Percentiles rank a stretch among this genome's conserved stretches.
These are phyloP conservation scores for Penicillium sp. DNA, from an alignment of 2,329 filamentous ascomycete species.

Conservation along the genomic window DNA sequence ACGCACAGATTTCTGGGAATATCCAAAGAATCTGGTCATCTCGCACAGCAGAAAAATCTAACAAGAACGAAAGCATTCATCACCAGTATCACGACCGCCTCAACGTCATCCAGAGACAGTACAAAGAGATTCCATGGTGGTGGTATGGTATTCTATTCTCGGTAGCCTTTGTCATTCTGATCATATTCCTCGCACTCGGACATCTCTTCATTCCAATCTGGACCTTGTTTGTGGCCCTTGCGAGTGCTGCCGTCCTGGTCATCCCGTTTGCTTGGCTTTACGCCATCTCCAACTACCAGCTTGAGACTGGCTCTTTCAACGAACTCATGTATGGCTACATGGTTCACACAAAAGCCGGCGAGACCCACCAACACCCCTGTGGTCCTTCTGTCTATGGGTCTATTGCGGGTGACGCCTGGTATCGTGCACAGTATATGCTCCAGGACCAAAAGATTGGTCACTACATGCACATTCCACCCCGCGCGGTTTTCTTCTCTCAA, in stretches of 20 bases:
- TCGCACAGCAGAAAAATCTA: constrained; percentile 30
- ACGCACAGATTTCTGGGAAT: constrained; percentile 48
- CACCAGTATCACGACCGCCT: constrained; percentile 59
- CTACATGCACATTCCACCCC: constrained; percentile 62
- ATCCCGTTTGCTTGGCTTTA: constrained; percentile 61
- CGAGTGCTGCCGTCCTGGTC: constrained; percentile 56
- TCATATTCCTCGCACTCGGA: constrained; percentile 53
- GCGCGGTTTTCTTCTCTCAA: constrained; percentile 61
- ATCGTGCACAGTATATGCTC: constrained; percentile 57
- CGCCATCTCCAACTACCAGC: constrained; percentile 56
- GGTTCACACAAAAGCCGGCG: constrained; percentile 51
- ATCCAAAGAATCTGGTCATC: constrained; percentile 47
- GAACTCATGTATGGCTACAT: constrained; percentile 62
- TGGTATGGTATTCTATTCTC: constrained; percentile 58
- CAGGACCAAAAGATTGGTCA: constrained; percentile 66
- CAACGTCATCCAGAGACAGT: constrained; percentile 59
- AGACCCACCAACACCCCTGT: constrained; percentile 55
- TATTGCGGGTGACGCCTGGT: constrained; percentile 64
- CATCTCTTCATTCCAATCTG: constrained; percentile 60
- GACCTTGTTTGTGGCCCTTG: constrained; percentile 60
- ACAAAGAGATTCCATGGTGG: constrained; percentile 60
- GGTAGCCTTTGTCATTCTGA: constrained; percentile 51
- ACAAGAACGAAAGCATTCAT: constrained; percentile 45
- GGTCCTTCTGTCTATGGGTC: constrained; percentile 59
- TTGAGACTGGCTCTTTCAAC: constrained; percentile 59